Evolutionary conservation across 2,329 filamentous ascomycete genomes (phyloP), one percentile per base, ranked within the genome.

Genomic region (Claviceps africana): DNA sequence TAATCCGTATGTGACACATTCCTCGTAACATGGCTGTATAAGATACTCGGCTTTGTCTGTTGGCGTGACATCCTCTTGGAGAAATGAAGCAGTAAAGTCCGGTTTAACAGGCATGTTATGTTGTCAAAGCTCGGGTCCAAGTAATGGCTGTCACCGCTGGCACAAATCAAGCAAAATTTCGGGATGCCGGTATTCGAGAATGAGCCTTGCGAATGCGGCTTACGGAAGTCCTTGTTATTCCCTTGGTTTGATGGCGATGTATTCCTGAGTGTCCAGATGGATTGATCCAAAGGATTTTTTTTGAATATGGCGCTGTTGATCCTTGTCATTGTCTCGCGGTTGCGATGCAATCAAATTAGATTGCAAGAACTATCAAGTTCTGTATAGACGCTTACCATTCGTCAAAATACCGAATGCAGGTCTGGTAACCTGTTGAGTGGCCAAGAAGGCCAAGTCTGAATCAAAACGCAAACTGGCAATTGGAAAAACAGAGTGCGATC

Each of bases 281-380:
- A 21, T 21, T 25, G 6, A 6, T 28, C 22, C 22, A 15, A 25
- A 19, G 0, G 8, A 6, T 1, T 5, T 15, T 13, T 13, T 4
- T 9, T 28, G 17, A 31, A 2, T 4, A 6, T 13, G 3, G 13
- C 10, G 3, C 10, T 43, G 48, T 45, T 50, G 22, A 21, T 47
- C 30, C 50, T 7, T 28, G 0, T 44, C 21, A 17, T 44, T 25
- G 39, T 44, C 40, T 57, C 57, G 57, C 57, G 57, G 57, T 40
- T 55, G 57, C 57, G 57, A 56, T 53, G 55, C 57, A 59, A 59
- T 59, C 56, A 54, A 54, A 56, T 56, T 54, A 48, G 55, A 59
- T 59, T 59, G 57, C 57, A 6, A 51, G 54, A 58, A 58, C 56
- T 50, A 2, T 33, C 4, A 31, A 53, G 53, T 51, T 47, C 51